Conservation (phyloP, 257 asterid species). For the Orobanche coerulescens region DNA sequence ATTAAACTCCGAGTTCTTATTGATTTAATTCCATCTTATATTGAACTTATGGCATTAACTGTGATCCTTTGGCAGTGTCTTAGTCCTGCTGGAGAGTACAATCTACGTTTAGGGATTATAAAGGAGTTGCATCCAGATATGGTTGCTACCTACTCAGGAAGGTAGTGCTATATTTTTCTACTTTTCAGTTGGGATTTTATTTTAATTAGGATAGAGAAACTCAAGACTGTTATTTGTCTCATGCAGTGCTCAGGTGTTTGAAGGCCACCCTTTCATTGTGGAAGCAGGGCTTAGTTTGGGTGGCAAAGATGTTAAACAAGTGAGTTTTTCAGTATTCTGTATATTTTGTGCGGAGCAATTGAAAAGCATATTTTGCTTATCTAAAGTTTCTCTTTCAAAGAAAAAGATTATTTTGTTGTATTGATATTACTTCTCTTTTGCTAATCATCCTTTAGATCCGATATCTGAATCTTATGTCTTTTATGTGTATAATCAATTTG, state of each 20-base stretch:
- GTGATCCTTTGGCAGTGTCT: slow-evolving; percentile 51
- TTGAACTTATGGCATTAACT: slow-evolving; percentile 16
- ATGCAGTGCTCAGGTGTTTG: slow-evolving; percentile 85
- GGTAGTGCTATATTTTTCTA: slow-evolving; percentile 34
- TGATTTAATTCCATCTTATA: slow-evolving; percentile 8
- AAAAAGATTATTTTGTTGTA: too few relatives aligned
- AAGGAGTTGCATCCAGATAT: slow-evolving; percentile 91
- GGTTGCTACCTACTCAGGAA: slow-evolving; percentile 96
- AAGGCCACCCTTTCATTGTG: slow-evolving; percentile 90
- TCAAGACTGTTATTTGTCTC: slow-evolving; percentile 13
- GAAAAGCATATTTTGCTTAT: background rate
- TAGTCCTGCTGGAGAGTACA: slow-evolving; percentile 94
- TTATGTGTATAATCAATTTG: background rate
- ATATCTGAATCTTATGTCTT: background rate
- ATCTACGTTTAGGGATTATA: slow-evolving; percentile 75
- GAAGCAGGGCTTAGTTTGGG: slow-evolving; percentile 95
- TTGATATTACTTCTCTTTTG: background rate
- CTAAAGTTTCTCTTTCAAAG: background rate
- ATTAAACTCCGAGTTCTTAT: background rate
- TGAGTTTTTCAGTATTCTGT: slow-evolving; percentile 31
- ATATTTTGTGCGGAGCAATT: background rate
- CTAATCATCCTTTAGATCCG: background rate
- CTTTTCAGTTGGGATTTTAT: slow-evolving; percentile 2
- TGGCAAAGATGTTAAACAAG: slow-evolving; percentile 88
- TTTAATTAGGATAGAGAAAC: slow-evolving; percentile 10